Base-by-base conservation (phyloP, 202 grass and related monocot genomes). In the Bolboschoenoplectus hybrid region DNA sequence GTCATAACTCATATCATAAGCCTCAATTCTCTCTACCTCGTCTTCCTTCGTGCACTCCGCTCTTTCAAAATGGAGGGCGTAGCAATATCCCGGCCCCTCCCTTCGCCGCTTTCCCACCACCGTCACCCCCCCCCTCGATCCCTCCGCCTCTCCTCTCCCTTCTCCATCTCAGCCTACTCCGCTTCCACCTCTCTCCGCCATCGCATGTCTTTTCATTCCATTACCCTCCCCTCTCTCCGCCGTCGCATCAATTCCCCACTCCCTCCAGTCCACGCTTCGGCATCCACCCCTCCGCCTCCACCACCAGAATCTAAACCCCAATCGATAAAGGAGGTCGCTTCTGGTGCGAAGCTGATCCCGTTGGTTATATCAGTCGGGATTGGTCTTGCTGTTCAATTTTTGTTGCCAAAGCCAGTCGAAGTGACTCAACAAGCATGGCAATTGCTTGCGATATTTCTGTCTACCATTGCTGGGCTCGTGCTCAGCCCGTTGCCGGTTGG, bases 361-460 rank as follows among this genome's bases (percentile, higher is more conserved):
- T 71, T 96, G 75, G 10, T 86, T 66, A 61, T 94, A 81, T 99
- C 97, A 85, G 6, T 94, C 61, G 90, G 84, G 3, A 83, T 92
- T 66, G 97, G 97, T 78, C 90, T 96, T 38, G 93, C 89, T 11
- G 87, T 99, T 81, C 85, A 89, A 40, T 96, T 94, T 91, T 90
- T 96, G 47, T 86, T 84, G 53, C 90, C 92, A 65, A 88, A 87
- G 74, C 93, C 97, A 0, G 32, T 55, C 3, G 93, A 89, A 69
- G 90, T 98, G 76, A 94, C 85, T 57, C 79, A 34, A 19, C 93
- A 98, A 86, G 92, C 91, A 40, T 98, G 97, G 97, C 97, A 98
- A 85, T 91, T 98, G 17, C 97, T 96, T 67, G 88, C 96, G 46
- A 94, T 98, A 77, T 98, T 98, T 87, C 86, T 94, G 16, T 94